Conservation (phyloP, 805 yeast species). For the Monosporozyma siamensis region DNA sequence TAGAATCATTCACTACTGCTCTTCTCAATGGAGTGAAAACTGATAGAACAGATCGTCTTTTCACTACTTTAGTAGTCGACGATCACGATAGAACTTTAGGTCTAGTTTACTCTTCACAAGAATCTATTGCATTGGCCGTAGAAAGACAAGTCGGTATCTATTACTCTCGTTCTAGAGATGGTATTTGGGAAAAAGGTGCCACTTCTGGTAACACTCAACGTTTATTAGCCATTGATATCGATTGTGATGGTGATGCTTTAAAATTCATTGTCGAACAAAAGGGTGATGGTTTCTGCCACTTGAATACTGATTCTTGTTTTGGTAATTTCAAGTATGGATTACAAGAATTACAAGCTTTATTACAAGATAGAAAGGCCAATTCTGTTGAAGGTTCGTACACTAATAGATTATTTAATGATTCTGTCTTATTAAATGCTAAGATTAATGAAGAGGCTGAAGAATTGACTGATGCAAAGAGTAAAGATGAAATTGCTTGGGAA, state of each 20-base stretch:
- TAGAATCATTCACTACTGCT: slow-evolving; percentile 12
- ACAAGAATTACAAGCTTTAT: slow-evolving; percentile 50
- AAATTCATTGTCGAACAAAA: slow-evolving; percentile 78
- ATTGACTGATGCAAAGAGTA: slow-evolving; percentile 68
- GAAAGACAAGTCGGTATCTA: slow-evolving; percentile 81
- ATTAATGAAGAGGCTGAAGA: slow-evolving; percentile 96
- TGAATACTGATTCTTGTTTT: slow-evolving; percentile 72
- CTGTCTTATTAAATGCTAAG: slow-evolving; percentile 67
- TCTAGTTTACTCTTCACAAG: slow-evolving; percentile 78
- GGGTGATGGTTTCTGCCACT: slow-evolving; percentile 90
- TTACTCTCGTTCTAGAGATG: slow-evolving; percentile 79
- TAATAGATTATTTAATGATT: slow-evolving; percentile 74
- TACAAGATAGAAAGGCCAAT: slow-evolving; percentile 44
- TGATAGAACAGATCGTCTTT: slow-evolving; percentile 82
- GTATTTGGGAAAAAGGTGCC: slow-evolving; percentile 92
- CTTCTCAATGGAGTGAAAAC: slow-evolving; percentile 49
- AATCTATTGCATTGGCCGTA: slow-evolving; percentile 75
- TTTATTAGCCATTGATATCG: slow-evolving; percentile 55
- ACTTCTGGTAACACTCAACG: slow-evolving; percentile 94
- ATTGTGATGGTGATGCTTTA: slow-evolving; percentile 89
- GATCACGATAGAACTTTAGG: slow-evolving; percentile 67
- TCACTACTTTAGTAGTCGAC: slow-evolving; percentile 74
- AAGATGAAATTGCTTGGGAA: slow-evolving; percentile 84
- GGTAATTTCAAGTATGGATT: slow-evolving; percentile 57
- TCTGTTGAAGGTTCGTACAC: slow-evolving; percentile 97